Evolutionary conservation across 2,329 filamentous ascomycete genomes (phyloP), one percentile per base, ranked within the genome.

Genomic region (Scolecobasidium constrictum): DNA sequence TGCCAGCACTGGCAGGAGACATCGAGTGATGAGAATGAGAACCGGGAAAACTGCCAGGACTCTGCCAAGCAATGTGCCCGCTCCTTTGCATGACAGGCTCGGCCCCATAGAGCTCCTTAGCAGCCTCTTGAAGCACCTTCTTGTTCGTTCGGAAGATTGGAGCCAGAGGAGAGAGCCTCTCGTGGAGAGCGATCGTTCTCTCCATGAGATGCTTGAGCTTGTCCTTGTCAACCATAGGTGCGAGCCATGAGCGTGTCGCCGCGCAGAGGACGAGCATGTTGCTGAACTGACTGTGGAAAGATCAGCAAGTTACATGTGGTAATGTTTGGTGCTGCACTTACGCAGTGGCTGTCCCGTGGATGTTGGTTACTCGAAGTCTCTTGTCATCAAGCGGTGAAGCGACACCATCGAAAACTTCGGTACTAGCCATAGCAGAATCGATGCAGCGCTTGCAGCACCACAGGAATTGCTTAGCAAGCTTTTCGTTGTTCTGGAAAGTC

Each of bases 281-380:
- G 46, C 92, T 90, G 68, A 93, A 98, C 86, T 98, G 92, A 4
- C 88, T 94, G 48, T 22, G 13, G 45, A 40, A 31, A 28, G 12
- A 17, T 44, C 44, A 44, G 26, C n/a, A 28, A 47, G 63, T 49
- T 61, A 56, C 45, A 38, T n/a, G n/a, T n/a, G n/a, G n/a, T n/a
- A n/a, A n/a, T n/a, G n/a, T n/a, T n/a, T n/a, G n/a, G n/a, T n/a
- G n/a, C 23, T 40, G 15, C 11, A 78, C 86, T 77, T 83, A 94
- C 85, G 90, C 88, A 70, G 95, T 90, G 48, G 87, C 83, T 15
- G 90, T 96, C 41, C 90, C 88, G 62, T 94, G 94, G 18, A 94
- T 81, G 53, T 95, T 96, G n/a, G 90, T 96, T 43, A 96, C 80
- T 40, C 95, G 81, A 6, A 84, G 77, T 21, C 86, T 76, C 47